Base-by-base conservation (phyloP, 2,329 filamentous ascomycete genomes). In the Volutella citrinella region DNA sequence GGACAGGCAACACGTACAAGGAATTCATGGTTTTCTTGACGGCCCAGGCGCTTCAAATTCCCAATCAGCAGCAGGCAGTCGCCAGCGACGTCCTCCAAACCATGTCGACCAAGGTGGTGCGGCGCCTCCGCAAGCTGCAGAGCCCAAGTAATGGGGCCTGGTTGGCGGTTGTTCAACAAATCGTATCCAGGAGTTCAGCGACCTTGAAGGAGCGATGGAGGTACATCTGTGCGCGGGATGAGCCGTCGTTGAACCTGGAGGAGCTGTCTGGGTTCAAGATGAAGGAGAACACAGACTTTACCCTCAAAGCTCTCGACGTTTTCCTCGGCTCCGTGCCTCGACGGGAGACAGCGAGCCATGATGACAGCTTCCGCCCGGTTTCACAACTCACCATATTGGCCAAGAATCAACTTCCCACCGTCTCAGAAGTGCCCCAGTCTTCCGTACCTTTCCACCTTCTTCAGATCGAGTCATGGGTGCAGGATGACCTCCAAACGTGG, bases 391-490 rank as follows among this genome's bases (percentile, higher is more conserved):
- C 9, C 7, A 3, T 7, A 0, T 16, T 32, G 2, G 16, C 15
- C 0, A 13, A 24, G 5, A 11, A 33, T 2, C 7, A 3, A 6
- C 31, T 54, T 10, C 42, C 36, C 4, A 7, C 7, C 6, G 13
- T 24, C 9, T 12, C 2, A n/a, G 9, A 12, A 5, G 7, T 9
- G 4, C 25, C 29, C 12, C 20, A 19, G 6, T 26, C 21, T 1
- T 40, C 40, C 13, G 5, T 36, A 9, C 32, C 37, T 3, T 41
- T 44, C 10, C 6, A 40, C 5, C 52, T 76, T 3, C 54, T 51
- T 4, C 61, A 59, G 15, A 49, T 78, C 11, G 76, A 80, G 45
- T 22, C 32, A 0, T 80, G 76, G 76, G 66, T 76, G 4, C 51
- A 55, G 3, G 13, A 43, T 0, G 30, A 63, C 22, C 58, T 78